Base-by-base conservation (phyloP, 78 protist species). In the Speleostelium caveatum region DNA sequence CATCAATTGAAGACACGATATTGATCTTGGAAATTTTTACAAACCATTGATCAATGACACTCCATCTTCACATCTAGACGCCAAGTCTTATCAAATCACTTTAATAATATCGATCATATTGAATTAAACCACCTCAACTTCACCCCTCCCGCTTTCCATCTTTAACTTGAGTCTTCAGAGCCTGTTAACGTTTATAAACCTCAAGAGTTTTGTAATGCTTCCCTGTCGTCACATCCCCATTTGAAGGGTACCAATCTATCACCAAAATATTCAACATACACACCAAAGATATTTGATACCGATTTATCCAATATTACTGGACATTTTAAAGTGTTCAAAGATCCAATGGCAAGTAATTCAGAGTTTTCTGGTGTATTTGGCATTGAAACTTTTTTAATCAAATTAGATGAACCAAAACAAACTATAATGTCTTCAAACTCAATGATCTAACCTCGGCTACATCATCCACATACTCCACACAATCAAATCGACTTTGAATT, bases 291-390 rank as follows among this genome's bases (percentile, higher is more conserved):
- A 4, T 28, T 33, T 39, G 60, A 3, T 83, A 69, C 55, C 91
- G 69, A 59, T 63, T 69, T 51, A 69, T 83, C 42, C 69, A 77
- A 67, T 83, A 69, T 71, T 55, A 79, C 42, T 79, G 69, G 56
- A 69, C 91, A 1, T 39, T 83, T 41, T 77, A 71, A 12, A 69
- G 59, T 60, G 51, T 45, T 32, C 69, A 77, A 33, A 42, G 80
- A 12, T 73, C 79, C 2, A 32, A 63, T 55, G 91, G 79, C 0
- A n/a, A n/a, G n/a, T n/a, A n/a, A n/a, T n/a, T n/a, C n/a, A n/a
- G n/a, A n/a, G n/a, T n/a, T n/a, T n/a, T n/a, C n/a, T n/a, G n/a
- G n/a, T n/a, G n/a, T n/a, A n/a, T n/a, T n/a, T n/a, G n/a, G n/a
- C n/a, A n/a, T n/a, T n/a, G n/a, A n/a, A n/a, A n/a, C n/a, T n/a